Evolutionary conservation across 164 flowering plant genomes (phyloP).

Genomic region (Annona cherimola): DNA sequence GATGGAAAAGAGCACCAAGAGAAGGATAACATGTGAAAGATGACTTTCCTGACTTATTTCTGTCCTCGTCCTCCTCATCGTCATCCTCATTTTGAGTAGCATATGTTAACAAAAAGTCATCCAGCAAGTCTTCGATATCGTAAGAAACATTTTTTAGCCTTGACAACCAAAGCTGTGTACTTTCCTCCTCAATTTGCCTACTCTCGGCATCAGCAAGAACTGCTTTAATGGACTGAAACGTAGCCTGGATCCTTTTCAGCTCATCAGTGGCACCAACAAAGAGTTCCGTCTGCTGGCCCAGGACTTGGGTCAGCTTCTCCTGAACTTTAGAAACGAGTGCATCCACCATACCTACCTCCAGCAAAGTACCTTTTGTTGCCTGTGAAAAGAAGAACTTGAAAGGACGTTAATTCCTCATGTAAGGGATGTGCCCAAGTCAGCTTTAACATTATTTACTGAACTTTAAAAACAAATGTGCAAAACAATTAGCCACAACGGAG

Average conservation of each 20-base stretch:
- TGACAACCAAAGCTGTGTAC: neutral
- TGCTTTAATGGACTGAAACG: neutral
- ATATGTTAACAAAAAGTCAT: too few species aligned
- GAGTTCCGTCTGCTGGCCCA: neutral
- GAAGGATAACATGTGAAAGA: neutral
- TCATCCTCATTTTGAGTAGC: too few species aligned
- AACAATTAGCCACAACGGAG: too few species aligned
- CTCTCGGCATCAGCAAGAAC: neutral
- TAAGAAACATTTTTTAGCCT: neutral
- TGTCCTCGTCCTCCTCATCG: too few species aligned
- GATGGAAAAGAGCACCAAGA: neutral
- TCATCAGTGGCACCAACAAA: neutral
- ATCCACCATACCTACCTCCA: too few species aligned
- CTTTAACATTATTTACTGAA: too few species aligned
- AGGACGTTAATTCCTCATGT: too few species aligned
- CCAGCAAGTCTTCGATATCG: constrained; percentile 4
- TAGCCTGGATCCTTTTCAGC: neutral
- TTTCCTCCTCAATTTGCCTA: neutral
- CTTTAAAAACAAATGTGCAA: too few species aligned
- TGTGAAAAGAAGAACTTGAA: too few species aligned
- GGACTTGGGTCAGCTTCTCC: neutral
- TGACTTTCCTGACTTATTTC: too few species aligned
- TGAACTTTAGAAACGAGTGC: neutral
- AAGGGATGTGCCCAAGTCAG: too few species aligned
- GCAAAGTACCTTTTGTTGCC: too few species aligned